Percentiles rank a stretch among this genome's conserved stretches.
Conservation (phyloP, 305 asterid species). For the Solanum hybrid region DNA sequence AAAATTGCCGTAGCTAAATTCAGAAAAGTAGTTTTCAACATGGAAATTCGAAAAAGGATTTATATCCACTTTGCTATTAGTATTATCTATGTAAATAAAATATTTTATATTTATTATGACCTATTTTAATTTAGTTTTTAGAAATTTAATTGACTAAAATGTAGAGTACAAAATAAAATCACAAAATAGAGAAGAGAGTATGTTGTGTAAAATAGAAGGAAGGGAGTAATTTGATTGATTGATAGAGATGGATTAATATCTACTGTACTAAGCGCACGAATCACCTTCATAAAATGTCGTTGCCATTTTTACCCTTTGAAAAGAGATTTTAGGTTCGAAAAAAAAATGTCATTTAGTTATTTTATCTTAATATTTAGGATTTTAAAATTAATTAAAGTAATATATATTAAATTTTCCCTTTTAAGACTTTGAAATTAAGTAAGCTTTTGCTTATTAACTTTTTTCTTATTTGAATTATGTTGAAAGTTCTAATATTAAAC, state of each 20-base stretch:
- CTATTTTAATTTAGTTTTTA: not conserved
- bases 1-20: not conserved
- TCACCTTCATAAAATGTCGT: not conserved
- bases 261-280: not conserved
- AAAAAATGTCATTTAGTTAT: not conserved
- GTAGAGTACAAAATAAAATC: not conserved
- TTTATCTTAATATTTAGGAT: not conserved
- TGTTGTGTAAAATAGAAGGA: not conserved
- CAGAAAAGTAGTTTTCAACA: not conserved
- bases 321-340: not conserved
- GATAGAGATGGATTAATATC: not conserved
- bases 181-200: not conserved
- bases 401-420: too few relatives aligned
- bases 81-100: not conserved
- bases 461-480: not conserved
- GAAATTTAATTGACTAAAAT: not conserved
- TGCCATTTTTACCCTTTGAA: not conserved
- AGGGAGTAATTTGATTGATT: not conserved
- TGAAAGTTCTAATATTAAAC: not conserved
- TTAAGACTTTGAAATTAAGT: not conserved
- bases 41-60: not conserved
- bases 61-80: not conserved
- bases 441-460: not conserved
- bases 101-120: not conserved
- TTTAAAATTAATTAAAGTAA: not conserved